Base-by-base conservation (phyloP, 139 green algal species). In the Nannochloris sp. region DNA sequence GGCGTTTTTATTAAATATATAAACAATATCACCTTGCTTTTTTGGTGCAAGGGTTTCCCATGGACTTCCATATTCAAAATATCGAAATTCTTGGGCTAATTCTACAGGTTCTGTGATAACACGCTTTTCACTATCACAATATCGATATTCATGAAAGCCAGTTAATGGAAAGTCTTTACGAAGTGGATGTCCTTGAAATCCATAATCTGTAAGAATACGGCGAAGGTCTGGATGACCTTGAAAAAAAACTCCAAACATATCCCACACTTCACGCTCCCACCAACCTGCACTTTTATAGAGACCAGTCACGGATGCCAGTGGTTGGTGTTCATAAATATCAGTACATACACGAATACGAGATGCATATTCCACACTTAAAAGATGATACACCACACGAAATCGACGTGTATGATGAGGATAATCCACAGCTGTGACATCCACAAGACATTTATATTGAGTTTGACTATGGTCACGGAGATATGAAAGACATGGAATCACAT, bases 171-270 rank as follows among this genome's bases (percentile, higher is more conserved):
- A 95, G 71, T 94, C 87, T 82, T 95, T 95, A 61, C 86, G 82
- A 61, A 95, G 71, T 28, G 88, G 86, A 66, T 91, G 85, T 13
- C 88, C 87, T 61, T 90, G 79, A 85, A 86, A 95, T 44, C 87
- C 89, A 71, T 95, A 93, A 76, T 95, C 87, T 5, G 87, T 94
- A 16, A 94, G 74, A 70, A 95, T 87, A 63, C 87, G 79, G 44
- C 88, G 81, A 61, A 96, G 78, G 73, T 96, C 89, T 14, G 85
- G 86, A 64, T 95, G 85, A 56, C 81, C 78, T 28, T 59, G 74
- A 81, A 95, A 95, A 63, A 90, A 90, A 11, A 95, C 70, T 20
- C 88, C 87, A 74, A 88, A 95, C 87, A 95, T 95, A 73, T 95
- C 87, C 81, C 81, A 95, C 5, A 82, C 77, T 76, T 95, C 89